Evolutionary conservation across 441 rosid species (phyloP).

Genomic region (Populus tomentosa): DNA sequence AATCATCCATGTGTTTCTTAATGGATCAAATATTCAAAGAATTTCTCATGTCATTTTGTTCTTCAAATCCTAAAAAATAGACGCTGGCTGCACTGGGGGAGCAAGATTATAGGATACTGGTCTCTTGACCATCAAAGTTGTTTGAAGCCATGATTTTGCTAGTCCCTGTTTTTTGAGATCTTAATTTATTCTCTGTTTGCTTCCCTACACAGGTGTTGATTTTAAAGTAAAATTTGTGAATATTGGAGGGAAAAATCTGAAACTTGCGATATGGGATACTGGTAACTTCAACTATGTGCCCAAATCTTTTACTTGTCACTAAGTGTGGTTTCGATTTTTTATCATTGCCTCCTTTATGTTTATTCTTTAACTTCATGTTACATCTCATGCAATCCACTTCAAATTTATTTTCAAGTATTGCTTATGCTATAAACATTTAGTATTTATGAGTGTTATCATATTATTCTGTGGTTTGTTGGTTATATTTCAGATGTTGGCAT

Average conservation of each 20-base stretch:
- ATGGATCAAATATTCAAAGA: not conserved
- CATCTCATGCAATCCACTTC: not conserved
- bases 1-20: not conserved
- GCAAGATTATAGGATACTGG: not conserved
- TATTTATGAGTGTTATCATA: not conserved
- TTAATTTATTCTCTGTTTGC: not conserved
- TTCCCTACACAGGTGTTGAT: conserved; percentile 43
- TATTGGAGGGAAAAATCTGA: conserved; percentile 56
- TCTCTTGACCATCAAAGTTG: not conserved
- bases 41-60: not conserved
- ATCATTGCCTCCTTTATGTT: not conserved
- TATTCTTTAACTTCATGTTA: not conserved
- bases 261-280: conserved; percentile 83
- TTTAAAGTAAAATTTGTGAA: conserved; percentile 57
- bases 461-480: not conserved
- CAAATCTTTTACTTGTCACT: not conserved
- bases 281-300: conserved; percentile 31
- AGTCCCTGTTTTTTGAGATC: not conserved
- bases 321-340: not conserved
- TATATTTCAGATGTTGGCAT: not conserved
- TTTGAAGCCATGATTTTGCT: not conserved
- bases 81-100: not conserved
- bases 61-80: not conserved
- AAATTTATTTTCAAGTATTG: not conserved
- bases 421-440: not conserved